Conservation (phyloP, 192 early-diverging fungal genomes). For the Podila horticola region DNA sequence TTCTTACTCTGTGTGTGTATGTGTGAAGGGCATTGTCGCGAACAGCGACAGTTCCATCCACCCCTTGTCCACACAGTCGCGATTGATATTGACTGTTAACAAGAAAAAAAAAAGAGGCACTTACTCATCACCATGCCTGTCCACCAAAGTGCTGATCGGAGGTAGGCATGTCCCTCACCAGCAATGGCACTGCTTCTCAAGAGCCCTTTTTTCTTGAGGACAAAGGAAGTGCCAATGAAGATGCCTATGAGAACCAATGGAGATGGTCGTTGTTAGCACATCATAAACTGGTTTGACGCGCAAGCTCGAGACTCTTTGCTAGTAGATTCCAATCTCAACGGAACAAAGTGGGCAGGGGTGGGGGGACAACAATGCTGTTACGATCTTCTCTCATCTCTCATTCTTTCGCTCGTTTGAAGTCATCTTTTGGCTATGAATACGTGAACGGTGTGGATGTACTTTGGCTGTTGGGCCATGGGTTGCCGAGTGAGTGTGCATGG, state of each 20-base stretch:
- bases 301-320: not conserved
- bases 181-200: conserved; percentile 64
- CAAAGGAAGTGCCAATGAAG: conserved; percentile 93
- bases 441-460: not conserved
- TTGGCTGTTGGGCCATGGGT: not conserved
- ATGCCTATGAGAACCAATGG: conserved; percentile 64
- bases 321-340: not conserved
- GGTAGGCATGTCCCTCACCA: conserved; percentile 65
- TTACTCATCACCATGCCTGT: conserved; percentile 67
- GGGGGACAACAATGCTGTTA: not conserved
- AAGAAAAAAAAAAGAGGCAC: conserved; percentile 1
- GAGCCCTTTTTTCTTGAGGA: conserved; percentile 96
- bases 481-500: not conserved
- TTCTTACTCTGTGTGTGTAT: not conserved
- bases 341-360: not conserved
- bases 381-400: not conserved
- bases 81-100: not conserved
- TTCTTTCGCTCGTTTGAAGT: not conserved
- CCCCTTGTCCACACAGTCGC: not conserved
- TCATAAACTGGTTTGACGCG: not conserved
- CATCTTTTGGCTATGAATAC: not conserved
- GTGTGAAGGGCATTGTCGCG: no score
- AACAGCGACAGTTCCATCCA: not conserved
- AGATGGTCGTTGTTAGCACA: not conserved
- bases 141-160: conserved; percentile 66